Evolutionary conservation across 495 filamentous ascomycete genomes (phyloP), one percentile per base, ranked within the genome.

Genomic region (Aspergillus ellipticus): DNA sequence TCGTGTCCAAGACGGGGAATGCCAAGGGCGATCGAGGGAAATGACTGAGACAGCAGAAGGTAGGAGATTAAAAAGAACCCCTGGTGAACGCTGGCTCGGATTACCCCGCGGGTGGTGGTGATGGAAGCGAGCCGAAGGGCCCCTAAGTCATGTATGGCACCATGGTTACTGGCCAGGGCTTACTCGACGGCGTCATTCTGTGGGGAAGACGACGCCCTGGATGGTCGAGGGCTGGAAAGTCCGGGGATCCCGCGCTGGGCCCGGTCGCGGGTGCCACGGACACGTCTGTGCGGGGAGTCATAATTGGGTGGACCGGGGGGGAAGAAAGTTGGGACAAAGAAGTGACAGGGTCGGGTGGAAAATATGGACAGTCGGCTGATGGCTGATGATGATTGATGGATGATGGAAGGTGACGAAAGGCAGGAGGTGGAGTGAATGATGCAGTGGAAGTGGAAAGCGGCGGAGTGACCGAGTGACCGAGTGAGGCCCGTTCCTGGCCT

Each of bases 1-100:
- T 59, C 50, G 45, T 59, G 47, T 61, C 62, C 61, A 42, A 56
- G 55, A 54, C 21, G 8, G 52, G 62, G 31, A 64, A 52, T 20
- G 17, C n/a, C 26, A 39, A 26, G 16, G 57, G 28, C 41, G 57
- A 64, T 64, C 61, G 41, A 26, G 45, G 19, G 42, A 54, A 52
- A 62, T 51, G 55, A 55, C 48, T 48, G 57, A 55, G 53, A 43
- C n/a, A 48, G 24, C 15, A n/a, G 24, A 29, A 6, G 15, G 24
- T 13, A 48, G 24, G 24, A 24, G 45, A 48, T 16, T 29, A 28
- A 48, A 28, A 13, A 28, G 13, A 28, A 4, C 35, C 35, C 35
- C 35, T 39, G 13, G 35, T 2, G n/a, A 39, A 39, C 1, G 11
- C 2, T 11, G 33, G 35, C n/a, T 15, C 10, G 35, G 35, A 39